These are phyloP conservation scores for Achaetomiella virescens DNA, from an alignment of 495 filamentous ascomycete species.

Conservation along the genomic window DNA sequence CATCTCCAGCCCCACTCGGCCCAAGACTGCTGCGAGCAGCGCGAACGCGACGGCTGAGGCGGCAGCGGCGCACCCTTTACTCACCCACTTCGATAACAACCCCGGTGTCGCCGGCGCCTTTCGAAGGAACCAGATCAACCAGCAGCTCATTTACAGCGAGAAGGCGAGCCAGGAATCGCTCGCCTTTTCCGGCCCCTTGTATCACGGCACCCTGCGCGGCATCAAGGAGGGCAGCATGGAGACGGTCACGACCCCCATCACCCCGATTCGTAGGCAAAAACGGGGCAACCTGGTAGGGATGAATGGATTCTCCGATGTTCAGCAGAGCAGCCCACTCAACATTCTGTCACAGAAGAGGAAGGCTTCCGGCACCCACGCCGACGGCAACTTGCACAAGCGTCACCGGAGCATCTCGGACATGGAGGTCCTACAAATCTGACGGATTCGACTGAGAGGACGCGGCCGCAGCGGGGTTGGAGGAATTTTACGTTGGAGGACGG, in stretches of 20 bases:
- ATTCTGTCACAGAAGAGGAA: slow-evolving; percentile 44
- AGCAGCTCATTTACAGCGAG: slow-evolving; percentile 59
- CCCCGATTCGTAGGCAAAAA: slow-evolving; percentile 47
- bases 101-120: slow-evolving; percentile 69
- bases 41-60: slow-evolving; percentile 37
- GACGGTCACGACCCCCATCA: slow-evolving; percentile 50
- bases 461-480: background rate
- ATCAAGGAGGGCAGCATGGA: slow-evolving; percentile 51
- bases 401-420: slow-evolving; percentile 45
- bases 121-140: slow-evolving; percentile 68
- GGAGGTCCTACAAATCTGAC: slow-evolving; percentile 22
- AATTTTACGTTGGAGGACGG: slow-evolving; percentile 33
- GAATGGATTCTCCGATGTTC: slow-evolving; percentile 21
- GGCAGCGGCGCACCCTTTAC: slow-evolving; percentile 35
- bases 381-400: slow-evolving; percentile 40
- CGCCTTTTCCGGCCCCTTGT: slow-evolving; percentile 47
- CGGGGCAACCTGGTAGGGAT: slow-evolving; percentile 18
- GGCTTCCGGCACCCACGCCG: slow-evolving; percentile 29
- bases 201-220: slow-evolving; percentile 44
- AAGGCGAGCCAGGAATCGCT: slow-evolving; percentile 48
- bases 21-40: slow-evolving; percentile 47
- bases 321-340: slow-evolving; percentile 37
- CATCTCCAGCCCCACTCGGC: slow-evolving; percentile 49
- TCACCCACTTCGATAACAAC: slow-evolving; percentile 61
- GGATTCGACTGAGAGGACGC: background rate